A percentile compares a stretch with the other conserved stretches of the same genome.
Evolutionary conservation across 305 asterid genomes (phyloP).

Genomic region (Fraxinus sp.): DNA sequence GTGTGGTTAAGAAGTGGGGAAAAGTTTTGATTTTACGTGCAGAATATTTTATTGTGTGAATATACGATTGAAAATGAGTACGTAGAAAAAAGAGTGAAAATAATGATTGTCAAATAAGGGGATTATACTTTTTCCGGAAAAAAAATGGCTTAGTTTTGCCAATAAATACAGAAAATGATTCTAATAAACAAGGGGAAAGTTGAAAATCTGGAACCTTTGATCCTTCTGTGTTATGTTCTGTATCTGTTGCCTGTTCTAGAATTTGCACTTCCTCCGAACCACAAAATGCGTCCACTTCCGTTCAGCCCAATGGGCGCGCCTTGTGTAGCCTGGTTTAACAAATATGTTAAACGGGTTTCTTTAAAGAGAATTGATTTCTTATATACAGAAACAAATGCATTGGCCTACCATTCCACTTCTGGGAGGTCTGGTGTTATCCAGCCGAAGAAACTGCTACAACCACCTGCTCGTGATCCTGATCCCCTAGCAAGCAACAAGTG

Average conservation of each 20-base stretch:
- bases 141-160: neutral
- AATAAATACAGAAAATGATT: neutral
- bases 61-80: neutral
- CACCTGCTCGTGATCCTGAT: neutral
- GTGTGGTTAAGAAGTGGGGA: neutral
- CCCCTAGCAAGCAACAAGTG: neutral
- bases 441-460: neutral
- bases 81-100: neutral
- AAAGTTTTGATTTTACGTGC: too few relatives aligned
- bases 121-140: neutral
- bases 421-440: neutral
- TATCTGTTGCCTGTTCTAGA: neutral
- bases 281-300: neutral
- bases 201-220: neutral
- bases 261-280: neutral
- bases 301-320: neutral
- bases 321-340: neutral
- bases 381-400: neutral
- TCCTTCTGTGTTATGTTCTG: neutral
- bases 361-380: neutral
- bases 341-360: neutral
- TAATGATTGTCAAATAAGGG: neutral
- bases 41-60: neutral
- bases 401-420: neutral
- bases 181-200: neutral